phyloP scores from a whole-genome alignment of 805 yeast genomes.

The Kregervanrija delftensis region DNA sequence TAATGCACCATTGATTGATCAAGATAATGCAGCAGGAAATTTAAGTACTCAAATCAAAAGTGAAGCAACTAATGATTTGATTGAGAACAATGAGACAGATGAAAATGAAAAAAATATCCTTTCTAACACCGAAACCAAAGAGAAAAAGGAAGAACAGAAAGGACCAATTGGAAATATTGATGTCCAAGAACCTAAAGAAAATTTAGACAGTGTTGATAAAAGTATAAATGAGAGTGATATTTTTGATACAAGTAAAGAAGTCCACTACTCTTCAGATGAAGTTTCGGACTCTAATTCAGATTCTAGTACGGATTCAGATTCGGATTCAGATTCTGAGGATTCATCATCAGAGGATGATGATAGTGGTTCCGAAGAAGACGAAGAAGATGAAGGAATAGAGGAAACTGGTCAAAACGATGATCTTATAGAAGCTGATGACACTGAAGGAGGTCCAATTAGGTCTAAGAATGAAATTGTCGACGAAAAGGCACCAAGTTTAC shows the following conservation, averaged over 20 bases:
- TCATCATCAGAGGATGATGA: conserved; percentile 12
- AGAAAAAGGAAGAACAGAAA: too few species aligned
- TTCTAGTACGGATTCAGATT: conserved; percentile 17
- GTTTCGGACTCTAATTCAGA: conserved; percentile 14
- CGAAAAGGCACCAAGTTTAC: conserved; percentile 61
- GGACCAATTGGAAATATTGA: too few species aligned
- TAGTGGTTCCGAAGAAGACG: conserved; percentile 16
- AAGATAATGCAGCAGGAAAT: too few species aligned
- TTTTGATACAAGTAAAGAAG: conserved; percentile 14
- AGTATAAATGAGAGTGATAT: conserved; percentile 7
- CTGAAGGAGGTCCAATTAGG: conserved; percentile 54
- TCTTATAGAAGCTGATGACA: conserved; percentile 33
- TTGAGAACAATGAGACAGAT: too few species aligned
- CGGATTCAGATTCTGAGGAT: conserved; percentile 15
- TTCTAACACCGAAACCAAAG: too few species aligned
- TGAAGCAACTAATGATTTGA: too few species aligned
- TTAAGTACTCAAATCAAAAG: too few species aligned
- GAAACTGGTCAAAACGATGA: conserved; percentile 12
- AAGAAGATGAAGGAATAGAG: conserved; percentile 14
- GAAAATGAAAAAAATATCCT: too few species aligned
- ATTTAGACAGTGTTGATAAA: too few species aligned
- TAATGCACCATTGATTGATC: too few species aligned
- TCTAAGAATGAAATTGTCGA: conserved; percentile 74
- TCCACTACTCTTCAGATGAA: conserved; percentile 20
- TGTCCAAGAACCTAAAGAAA: too few species aligned